Conservation (phyloP, 2,329 filamentous ascomycete genomes). For the Fusarium liriodendri region DNA sequence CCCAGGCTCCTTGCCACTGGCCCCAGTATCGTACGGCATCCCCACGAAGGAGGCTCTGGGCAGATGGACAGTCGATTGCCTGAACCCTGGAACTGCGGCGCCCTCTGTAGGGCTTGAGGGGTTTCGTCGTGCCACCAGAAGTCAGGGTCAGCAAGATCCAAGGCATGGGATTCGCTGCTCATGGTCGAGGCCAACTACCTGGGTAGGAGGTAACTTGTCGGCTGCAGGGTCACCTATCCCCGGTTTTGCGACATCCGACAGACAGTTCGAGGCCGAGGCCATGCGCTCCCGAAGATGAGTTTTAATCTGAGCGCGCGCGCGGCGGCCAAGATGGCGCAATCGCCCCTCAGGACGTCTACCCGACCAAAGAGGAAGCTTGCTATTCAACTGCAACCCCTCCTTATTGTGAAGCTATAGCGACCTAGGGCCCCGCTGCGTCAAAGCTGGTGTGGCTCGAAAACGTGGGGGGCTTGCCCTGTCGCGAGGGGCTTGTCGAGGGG, state of each 20-base stretch:
- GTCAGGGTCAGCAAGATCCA: not conserved
- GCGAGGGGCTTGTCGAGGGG: not conserved
- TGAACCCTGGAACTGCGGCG: not conserved
- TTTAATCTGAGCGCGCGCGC: not conserved
- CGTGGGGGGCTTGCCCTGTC: conserved; percentile 26
- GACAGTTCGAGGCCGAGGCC: not conserved
- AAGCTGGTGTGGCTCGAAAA: conserved; percentile 22
- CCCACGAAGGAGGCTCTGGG: not conserved
- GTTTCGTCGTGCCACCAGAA: not conserved
- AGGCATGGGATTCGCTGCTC: not conserved
- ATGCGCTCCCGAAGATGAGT: not conserved
- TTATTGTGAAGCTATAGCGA: conserved; percentile 22
- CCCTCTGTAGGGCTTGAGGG: not conserved
- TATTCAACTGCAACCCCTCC: conserved; percentile 18
- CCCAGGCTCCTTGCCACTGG: not conserved
- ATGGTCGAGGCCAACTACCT: not conserved
- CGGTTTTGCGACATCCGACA: conserved; percentile 8
- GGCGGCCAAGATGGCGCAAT: conserved; percentile 8
- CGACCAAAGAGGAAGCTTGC: conserved; percentile 30
- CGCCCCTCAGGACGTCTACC: not conserved
- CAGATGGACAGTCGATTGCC: not conserved
- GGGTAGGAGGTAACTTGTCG: not conserved
- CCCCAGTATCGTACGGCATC: not conserved
- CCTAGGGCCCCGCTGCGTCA: conserved; percentile 14
- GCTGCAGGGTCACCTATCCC: not conserved